Percentiles rank a stretch among this genome's conserved stretches.
phyloP scores from a whole-genome alignment of 129 eudicot genomes.

The Lactuca sativa region DNA sequence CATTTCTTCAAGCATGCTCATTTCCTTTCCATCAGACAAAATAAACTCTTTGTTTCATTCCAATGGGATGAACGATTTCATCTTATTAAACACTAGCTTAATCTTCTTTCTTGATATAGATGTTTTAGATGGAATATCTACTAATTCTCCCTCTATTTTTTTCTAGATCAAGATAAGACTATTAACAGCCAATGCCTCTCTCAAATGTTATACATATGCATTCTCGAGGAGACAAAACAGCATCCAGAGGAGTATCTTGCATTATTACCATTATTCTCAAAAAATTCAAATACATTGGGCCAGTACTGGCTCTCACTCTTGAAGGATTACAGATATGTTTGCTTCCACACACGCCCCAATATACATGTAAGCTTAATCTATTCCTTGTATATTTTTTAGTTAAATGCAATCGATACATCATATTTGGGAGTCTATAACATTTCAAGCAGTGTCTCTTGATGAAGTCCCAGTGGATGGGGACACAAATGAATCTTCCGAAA shows the following conservation, averaged over 20 bases:
- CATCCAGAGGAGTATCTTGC: conserved; percentile 81
- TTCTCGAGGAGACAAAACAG: conserved; percentile 68
- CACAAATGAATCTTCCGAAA: conserved; percentile 38
- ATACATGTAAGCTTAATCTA: conserved; percentile 55
- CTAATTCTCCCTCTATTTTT: conserved; percentile 15
- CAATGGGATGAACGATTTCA: no score
- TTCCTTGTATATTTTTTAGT: background rate
- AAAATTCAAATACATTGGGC: conserved; percentile 67
- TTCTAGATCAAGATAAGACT: conserved; percentile 88
- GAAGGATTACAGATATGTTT: conserved; percentile 74
- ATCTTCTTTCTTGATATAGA: conserved; percentile 6
- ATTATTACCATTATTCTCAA: conserved; percentile 77
- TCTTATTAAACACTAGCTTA: no score
- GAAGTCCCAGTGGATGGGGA: conserved; percentile 72
- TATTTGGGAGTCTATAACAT: conserved; percentile 5
- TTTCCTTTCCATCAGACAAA: no score
- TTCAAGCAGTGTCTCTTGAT: conserved; percentile 85
- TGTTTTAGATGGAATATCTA: background rate
- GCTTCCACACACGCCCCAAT: conserved; percentile 56
- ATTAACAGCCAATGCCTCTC: conserved; percentile 90
- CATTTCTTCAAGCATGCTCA: no score
- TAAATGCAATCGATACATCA: background rate
- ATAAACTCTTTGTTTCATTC: no score
- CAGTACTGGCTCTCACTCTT: conserved; percentile 71
- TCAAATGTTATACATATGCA: conserved; percentile 87